Percentiles rank a stretch among this genome's conserved stretches.
These are phyloP conservation scores for Fusarium acutatum DNA, from an alignment of 2,329 filamentous ascomycete species.

Conservation along the genomic window DNA sequence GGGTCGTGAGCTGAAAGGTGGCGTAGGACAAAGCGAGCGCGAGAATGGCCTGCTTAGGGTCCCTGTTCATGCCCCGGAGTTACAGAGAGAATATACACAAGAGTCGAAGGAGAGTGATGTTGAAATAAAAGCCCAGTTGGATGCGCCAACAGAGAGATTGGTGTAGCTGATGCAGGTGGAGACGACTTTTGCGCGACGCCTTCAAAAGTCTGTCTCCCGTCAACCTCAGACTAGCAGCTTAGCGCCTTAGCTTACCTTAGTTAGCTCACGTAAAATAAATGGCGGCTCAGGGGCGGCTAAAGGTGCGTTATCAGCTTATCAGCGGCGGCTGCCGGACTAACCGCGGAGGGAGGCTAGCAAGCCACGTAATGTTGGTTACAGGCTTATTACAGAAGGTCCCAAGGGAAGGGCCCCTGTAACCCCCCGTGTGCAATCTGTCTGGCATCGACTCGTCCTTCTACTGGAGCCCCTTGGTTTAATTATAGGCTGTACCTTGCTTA, in stretches of 20 bases:
- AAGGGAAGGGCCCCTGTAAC: conserved; percentile 13
- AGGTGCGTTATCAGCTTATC: conserved; percentile 27
- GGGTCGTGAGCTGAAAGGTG: conserved; percentile 49
- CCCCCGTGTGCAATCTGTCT: conserved; percentile 29
- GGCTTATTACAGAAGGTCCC: conserved; percentile 12
- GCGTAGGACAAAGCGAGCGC: conserved; percentile 48
- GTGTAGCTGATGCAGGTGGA: conserved; percentile 26
- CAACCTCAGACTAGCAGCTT: neutral
- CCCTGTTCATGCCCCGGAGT: conserved; percentile 46
- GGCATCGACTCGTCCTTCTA: conserved; percentile 18
- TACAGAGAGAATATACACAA: neutral
- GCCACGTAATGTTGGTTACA: conserved; percentile 31
- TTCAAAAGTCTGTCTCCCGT: conserved; percentile 10
- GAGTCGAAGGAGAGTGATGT: neutral
- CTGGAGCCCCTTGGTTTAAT: conserved; percentile 35
- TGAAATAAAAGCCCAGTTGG: conserved; percentile 7
- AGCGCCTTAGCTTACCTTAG: neutral
- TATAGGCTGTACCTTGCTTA: conserved; percentile 26
- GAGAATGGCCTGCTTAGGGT: conserved; percentile 50
- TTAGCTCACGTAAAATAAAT: neutral
- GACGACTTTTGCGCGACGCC: conserved; percentile 21
- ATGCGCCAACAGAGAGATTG: conserved; percentile 31
- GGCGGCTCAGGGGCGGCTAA: conserved; percentile 13
- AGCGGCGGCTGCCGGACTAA: conserved; percentile 19
- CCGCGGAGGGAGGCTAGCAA: conserved; percentile 1